A percentile compares a stretch with the other conserved stretches of the same genome.
phyloP scores from a whole-genome alignment of 1,139 yeast genomes.

The Nakaseomyces kungkrabaensis region DNA sequence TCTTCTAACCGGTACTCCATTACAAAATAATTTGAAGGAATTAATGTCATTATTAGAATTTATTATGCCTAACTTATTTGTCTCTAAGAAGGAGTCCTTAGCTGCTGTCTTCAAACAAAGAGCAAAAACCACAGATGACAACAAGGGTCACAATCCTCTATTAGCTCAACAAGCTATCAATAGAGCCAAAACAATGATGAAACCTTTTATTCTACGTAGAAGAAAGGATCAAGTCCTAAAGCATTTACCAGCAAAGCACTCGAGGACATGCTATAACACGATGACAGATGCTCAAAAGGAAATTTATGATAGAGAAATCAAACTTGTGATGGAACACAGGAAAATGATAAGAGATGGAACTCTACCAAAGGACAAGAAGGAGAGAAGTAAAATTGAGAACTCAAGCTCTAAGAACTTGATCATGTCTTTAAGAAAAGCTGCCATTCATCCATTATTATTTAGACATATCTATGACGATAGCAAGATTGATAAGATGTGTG shows the following conservation, averaged over 20 bases:
- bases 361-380: constrained; percentile 28
- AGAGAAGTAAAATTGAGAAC: constrained; percentile 26
- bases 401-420: constrained; percentile 43
- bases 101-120: constrained; percentile 76
- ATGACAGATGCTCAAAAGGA: constrained; percentile 46
- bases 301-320: constrained; percentile 53
- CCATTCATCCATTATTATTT: constrained; percentile 66
- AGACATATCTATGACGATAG: constrained; percentile 50
- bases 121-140: constrained; percentile 52
- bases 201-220: constrained; percentile 89
- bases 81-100: constrained; percentile 72
- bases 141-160: constrained; percentile 59
- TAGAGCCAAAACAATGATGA: constrained; percentile 96
- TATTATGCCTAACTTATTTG: constrained; percentile 76
- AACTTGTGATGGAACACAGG: constrained; percentile 42
- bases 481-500: constrained; percentile 55
- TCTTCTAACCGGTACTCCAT: constrained; percentile 89
- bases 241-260: constrained; percentile 73
- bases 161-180: constrained; percentile 83
- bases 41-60: constrained; percentile 82
- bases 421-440: constrained; percentile 65
- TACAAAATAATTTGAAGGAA: constrained; percentile 86
- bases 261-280: constrained; percentile 54
- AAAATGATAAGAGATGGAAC: constrained; percentile 35
- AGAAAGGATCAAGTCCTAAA: constrained; percentile 84